Evolutionary conservation across 2,329 filamentous ascomycete genomes (phyloP).

Genomic region (Epichloe sibirici): DNA sequence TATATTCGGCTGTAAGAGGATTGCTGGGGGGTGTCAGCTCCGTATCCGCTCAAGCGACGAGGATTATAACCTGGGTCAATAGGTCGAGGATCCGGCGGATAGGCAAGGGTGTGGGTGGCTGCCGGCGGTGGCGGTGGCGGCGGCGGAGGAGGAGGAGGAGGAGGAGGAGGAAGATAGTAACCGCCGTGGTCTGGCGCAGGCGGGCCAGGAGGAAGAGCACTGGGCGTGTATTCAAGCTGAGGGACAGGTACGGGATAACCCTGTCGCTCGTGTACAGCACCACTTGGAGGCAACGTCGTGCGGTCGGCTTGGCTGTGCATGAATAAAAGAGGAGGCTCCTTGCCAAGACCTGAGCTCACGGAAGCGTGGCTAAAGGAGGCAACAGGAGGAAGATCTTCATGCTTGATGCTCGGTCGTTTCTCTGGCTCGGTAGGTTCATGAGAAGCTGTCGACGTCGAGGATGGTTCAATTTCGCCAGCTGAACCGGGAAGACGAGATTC

Average conservation of each 20-base stretch:
- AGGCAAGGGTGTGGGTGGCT: conserved; percentile 13
- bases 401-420: conserved; percentile 12
- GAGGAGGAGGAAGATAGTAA: conserved; percentile 17
- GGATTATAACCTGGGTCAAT: conserved; percentile 20
- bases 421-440: background rate
- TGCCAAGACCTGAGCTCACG: conserved; percentile 14
- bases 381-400: conserved; percentile 13
- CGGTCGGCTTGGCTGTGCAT: conserved; percentile 11
- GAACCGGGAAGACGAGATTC: conserved; percentile 15
- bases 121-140: conserved; percentile 2
- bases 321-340: conserved; percentile 14
- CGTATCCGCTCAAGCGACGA: conserved; percentile 21
- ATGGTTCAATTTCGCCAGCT: conserved; percentile 3
- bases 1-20: conserved; percentile 18
- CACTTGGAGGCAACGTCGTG: conserved; percentile 12
- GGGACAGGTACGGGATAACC: conserved; percentile 4
- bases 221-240: conserved; percentile 8
- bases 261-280: conserved; percentile 11
- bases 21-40: conserved; percentile 12
- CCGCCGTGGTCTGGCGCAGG: conserved; percentile 9
- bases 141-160: conserved; percentile 6
- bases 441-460: background rate
- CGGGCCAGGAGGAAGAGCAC: conserved; percentile 10
- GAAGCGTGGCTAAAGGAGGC: conserved; percentile 11
- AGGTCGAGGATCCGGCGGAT: conserved; percentile 18